A percentile compares a stretch with the other conserved stretches of the same genome.
Evolutionary conservation across 805 yeast genomes (phyloP).

Genomic region (Saccharomycopsis guyanensis): DNA sequence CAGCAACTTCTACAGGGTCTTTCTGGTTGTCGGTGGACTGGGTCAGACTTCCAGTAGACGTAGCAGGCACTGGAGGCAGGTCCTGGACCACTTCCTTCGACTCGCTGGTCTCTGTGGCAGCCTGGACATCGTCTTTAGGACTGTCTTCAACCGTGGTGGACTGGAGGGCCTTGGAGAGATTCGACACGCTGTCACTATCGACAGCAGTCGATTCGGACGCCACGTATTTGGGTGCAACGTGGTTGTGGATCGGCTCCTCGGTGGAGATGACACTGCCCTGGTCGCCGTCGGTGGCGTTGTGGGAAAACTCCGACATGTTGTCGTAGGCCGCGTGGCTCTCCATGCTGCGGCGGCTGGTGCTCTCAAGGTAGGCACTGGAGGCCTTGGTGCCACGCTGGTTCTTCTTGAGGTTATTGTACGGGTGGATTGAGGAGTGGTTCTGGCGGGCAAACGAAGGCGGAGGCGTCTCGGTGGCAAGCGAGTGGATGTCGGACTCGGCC

Average conservation of each 20-base stretch:
- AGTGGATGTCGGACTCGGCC: slow-evolving; percentile 1
- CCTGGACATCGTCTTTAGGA: too few species aligned
- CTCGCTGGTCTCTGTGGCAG: too few species aligned
- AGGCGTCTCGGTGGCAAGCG: neutral
- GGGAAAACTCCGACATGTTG: slow-evolving; percentile 13
- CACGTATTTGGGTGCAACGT: neutral
- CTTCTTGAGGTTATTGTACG: slow-evolving; percentile 9
- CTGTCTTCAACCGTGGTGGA: too few species aligned
- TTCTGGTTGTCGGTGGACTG: neutral
- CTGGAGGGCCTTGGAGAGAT: too few species aligned
- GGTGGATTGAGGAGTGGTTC: neutral
- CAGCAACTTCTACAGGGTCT: too few species aligned
- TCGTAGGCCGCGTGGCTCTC: slow-evolving; percentile 12
- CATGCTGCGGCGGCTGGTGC: slow-evolving; percentile 1
- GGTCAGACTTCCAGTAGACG: neutral
- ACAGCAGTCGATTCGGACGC: too few species aligned
- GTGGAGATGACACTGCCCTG: slow-evolving; percentile 8
- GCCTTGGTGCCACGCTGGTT: slow-evolving; percentile 14
- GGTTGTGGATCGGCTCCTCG: slow-evolving; percentile 11
- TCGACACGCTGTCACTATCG: too few species aligned
- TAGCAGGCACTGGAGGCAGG: too few species aligned
- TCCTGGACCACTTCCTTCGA: too few species aligned
- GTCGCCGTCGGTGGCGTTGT: slow-evolving; percentile 1
- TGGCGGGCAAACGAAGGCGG: slow-evolving; percentile 9
- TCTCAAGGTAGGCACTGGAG: slow-evolving; percentile 10